Evolutionary conservation across 2,329 filamentous ascomycete genomes (phyloP), one percentile per base, ranked within the genome.

Genomic region (Amauroascus verrucosus): DNA sequence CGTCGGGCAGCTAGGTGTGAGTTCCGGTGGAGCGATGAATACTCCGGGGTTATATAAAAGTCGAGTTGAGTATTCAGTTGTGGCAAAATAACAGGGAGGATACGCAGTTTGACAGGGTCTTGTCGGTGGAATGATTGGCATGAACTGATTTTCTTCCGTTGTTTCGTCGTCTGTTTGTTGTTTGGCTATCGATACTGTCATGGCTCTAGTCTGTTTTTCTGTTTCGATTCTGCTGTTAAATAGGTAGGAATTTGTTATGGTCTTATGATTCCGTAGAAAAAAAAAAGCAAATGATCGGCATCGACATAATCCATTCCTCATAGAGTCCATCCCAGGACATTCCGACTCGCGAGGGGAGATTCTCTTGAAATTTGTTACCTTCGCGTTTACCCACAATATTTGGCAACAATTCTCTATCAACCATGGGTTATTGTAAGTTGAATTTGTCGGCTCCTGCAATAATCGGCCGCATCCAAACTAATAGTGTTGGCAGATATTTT

Each of bases 381-480:
- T n/a, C n/a, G n/a, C n/a, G n/a, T n/a, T n/a, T n/a, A n/a, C n/a
- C n/a, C n/a, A n/a, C n/a, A n/a, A n/a, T n/a, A n/a, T n/a, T n/a
- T n/a, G n/a, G n/a, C n/a, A n/a, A 30, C 26, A 30, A 4, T 30
- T 5, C 5, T 4, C 26, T 30, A 5, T 30, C 26, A 4, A 30
- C 6, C 20, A 13, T 4, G 3, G 26, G 38, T 13, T 7, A 6
- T 32, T 7, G 26, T 41, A 38, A 38, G 33, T 14, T 54, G 37
- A 14, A 60, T 51, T 6, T 51, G 45, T 30, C 48, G 51, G 18
- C 41, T 54, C n/a, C 41, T 47, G 8, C 47, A 57, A 51, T 58
- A 60, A 18, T 57, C 49, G 32, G 57, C 18, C n/a, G 51, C 56
- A 45, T 60, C 58, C 44, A 30, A 49, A 24, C 44, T 53, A 9